phyloP scores from a whole-genome alignment of 2,329 filamentous ascomycete species.

The Talaromyces rugulosus region DNA sequence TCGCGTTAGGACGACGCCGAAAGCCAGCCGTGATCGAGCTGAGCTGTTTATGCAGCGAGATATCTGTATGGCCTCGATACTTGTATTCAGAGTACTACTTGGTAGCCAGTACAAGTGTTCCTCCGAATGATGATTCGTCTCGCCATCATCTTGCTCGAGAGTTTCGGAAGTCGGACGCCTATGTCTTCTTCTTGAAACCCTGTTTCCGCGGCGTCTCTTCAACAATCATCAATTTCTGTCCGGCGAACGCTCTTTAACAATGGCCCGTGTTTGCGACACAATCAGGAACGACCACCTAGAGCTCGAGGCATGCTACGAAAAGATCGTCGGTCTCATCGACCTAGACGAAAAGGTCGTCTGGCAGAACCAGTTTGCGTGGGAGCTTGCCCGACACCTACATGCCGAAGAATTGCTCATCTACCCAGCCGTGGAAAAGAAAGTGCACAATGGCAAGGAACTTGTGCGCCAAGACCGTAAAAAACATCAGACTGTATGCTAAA shows the following conservation, averaged over 20 bases:
- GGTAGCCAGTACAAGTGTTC: no score
- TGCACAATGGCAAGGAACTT: neutral
- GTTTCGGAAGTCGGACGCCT: neutral
- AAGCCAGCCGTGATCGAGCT: neutral
- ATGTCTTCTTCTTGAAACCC: no score
- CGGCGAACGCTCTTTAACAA: neutral
- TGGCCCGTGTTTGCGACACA: neutral
- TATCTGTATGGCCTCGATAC: no score
- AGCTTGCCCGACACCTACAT: neutral
- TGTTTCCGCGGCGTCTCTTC: neutral
- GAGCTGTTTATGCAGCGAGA: neutral
- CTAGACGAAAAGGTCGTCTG: neutral
- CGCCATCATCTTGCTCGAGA: neutral
- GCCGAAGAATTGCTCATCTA: neutral
- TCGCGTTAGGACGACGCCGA: neutral
- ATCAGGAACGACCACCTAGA: neutral
- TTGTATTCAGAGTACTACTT: no score
- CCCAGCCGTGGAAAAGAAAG: neutral
- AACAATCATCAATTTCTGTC: neutral
- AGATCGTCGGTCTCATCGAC: slow-evolving; percentile 58
- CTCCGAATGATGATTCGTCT: neutral
- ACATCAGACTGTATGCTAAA: neutral
- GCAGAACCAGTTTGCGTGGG: neutral
- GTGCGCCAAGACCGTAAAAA: neutral
- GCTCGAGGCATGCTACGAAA: neutral